Evolutionary conservation across 2,329 filamentous ascomycete genomes (phyloP).

Genomic region (Arachnomyces sp.): DNA sequence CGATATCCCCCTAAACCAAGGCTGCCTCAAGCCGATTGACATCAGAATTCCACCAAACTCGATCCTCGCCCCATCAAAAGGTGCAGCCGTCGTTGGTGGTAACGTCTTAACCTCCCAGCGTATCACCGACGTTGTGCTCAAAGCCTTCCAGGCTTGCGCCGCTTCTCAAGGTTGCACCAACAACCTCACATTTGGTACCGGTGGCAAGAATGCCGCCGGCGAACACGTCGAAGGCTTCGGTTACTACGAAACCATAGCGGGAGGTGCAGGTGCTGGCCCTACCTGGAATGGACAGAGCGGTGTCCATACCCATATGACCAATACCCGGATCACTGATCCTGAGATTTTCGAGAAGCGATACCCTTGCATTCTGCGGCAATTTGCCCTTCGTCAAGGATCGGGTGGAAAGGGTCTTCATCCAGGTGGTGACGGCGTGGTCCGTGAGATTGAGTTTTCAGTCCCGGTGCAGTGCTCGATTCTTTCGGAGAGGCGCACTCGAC

Average conservation of each 20-base stretch:
- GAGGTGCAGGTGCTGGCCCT: constrained; percentile 67
- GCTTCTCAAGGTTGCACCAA: constrained; percentile 75
- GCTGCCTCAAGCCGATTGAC: constrained; percentile 67
- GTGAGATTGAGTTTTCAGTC: constrained; percentile 78
- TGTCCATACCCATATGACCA: constrained; percentile 81
- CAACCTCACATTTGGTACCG: constrained; percentile 77
- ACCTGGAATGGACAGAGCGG: constrained; percentile 68
- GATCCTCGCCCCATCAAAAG: constrained; percentile 66
- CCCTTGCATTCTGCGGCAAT: constrained; percentile 65
- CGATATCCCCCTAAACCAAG: constrained; percentile 80
- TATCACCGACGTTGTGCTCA: constrained; percentile 74
- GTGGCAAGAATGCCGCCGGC: constrained; percentile 54
- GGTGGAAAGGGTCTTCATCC: constrained; percentile 59
- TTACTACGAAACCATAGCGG: constrained; percentile 82
- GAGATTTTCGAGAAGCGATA: constrained; percentile 77
- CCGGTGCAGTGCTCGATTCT: constrained; percentile 74
- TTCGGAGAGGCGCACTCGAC: constrained; percentile 65
- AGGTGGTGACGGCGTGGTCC: constrained; percentile 67
- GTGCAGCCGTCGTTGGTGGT: constrained; percentile 72
- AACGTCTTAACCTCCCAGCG: constrained; percentile 74
- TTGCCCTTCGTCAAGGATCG: constrained; percentile 56
- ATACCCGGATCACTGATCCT: constrained; percentile 74
- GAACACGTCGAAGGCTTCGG: constrained; percentile 65
- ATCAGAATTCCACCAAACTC: constrained; percentile 64
- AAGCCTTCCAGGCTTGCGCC: constrained; percentile 69